Base-by-base conservation (phyloP, 1,284 basidiomycete species). In the Trametes polyzona region DNA sequence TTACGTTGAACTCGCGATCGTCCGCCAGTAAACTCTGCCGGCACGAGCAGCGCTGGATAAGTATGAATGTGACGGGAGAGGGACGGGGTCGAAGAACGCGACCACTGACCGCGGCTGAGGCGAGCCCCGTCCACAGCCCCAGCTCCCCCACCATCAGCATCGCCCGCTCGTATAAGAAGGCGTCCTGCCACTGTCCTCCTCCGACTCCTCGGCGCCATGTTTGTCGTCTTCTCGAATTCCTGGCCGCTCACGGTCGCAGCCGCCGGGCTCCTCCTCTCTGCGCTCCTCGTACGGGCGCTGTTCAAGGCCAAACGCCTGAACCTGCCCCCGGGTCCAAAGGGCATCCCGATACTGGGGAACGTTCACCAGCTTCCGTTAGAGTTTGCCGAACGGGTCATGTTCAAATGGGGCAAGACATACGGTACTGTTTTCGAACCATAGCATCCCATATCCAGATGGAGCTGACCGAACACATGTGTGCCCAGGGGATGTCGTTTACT, bases 311-410 rank as follows among this genome's bases (percentile, higher is more conserved):
- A 33, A 41, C 55, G 47, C 32, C 37, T 27, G 4, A 37, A 30
- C 17, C 42, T 60, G 7, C 67, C 65, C 16, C 67, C 67, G 0
- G 67, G 67, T 0, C 67, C 67, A 5, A 51, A 27, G 19, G 51
- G 44, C 8, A 21, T 65, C 2, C 67, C 67, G 6, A 14, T 68
- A 5, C 37, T 68, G 11, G 67, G 67, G 1, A 68, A 65, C 35
- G 55, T 59, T 3, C 64, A 61, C 46, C 57, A 67, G 40, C 54
- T 67, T n/a, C 65, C 65, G 0, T 30, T 55, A 10, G 54, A 60
- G 7, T 56, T 58, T 14, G 61, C 64, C 19, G 57, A 64, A 33
- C 44, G 41, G 6, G 59, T 41, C 16, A 56, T 67, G 16, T 52
- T 59, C 8, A 49, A 62, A 21, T 67, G 67, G 67, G 61, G 57